Base-by-base conservation (phyloP, 2,329 filamentous ascomycete species). In the Triangularia setosa region DNA sequence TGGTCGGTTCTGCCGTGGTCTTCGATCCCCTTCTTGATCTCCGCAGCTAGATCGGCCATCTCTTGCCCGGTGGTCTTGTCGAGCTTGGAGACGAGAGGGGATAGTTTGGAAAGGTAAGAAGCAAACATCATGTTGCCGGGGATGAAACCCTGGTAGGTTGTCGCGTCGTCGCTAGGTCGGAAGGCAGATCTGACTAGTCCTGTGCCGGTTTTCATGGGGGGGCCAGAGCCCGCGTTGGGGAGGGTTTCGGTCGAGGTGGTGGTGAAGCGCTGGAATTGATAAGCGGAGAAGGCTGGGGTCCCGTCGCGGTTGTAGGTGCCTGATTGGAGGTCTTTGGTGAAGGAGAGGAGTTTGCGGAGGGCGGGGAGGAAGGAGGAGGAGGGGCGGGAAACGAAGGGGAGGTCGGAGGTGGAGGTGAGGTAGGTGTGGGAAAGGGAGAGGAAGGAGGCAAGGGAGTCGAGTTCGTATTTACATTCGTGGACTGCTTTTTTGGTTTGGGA, bases 391-490 rank as follows among this genome's bases (percentile, higher is more conserved):
- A 98, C 82, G 48, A 91, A 87, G 9, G 97, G 82, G 76, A 97
- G 97, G 30, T 93, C 93, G 0, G 83, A 82, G 0, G 92, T 96
- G 66, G 85, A 83, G 23, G 86, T 81, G 77, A 91, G 86, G 79
- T 96, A 97, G 72, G 95, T 87, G 68, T 91, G 90, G 0, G 87
- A 88, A 4, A 98, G 82, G 48, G 91, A 87, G 9, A 98, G 82
- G 76, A 97, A 97, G 30, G 92, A 88, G 0, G 93, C 92, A 1
- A 97, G 83, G 11, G 91, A 95, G 79, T 97, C 93, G 56, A 97
- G 87, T 78, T 97, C 94, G 76, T 95, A 97, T 77, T 97, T 97
- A 84, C 94, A 97, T 76, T 97, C 94, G 73, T 95, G 97, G 0
- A 96, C 93, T 40, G 88, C 82, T 1, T 81, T 81, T 1, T 83